phyloP scores from a whole-genome alignment of 2,329 filamentous ascomycete species.

The Stagonosporopsis vannaccii region DNA sequence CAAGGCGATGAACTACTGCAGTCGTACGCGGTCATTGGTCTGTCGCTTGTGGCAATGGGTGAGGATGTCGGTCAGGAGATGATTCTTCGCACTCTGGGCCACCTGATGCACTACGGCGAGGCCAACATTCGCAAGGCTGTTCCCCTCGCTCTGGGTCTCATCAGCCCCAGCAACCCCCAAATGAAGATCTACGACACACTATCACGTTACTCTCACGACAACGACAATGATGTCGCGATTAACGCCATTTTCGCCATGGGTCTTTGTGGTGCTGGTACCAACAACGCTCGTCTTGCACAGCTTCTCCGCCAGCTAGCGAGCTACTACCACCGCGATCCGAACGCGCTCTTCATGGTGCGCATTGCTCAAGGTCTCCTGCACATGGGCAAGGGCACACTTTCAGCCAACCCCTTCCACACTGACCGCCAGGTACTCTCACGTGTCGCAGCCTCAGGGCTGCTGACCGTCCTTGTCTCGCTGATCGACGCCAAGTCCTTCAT shows the following conservation, averaged over 20 bases:
- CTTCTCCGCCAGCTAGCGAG: conserved; percentile 92
- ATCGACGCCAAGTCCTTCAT: conserved; percentile 93
- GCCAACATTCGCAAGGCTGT: conserved; percentile 96
- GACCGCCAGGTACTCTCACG: conserved; percentile 94
- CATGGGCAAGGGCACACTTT: conserved; percentile 98
- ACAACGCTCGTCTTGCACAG: conserved; percentile 96
- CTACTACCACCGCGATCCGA: conserved; percentile 97
- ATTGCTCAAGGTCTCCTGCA: conserved; percentile 97
- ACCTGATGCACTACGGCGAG: conserved; percentile 99
- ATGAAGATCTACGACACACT: conserved; percentile 99
- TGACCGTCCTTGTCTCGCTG: conserved; percentile 89
- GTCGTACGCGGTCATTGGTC: conserved; percentile 92
- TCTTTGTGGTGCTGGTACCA: conserved; percentile 92
- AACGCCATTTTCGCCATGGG: conserved; percentile 99
- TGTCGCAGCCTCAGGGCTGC: conserved; percentile 86
- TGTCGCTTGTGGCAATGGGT: conserved; percentile 95
- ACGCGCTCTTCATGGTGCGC: conserved; percentile 97
- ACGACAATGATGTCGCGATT: conserved; percentile 96
- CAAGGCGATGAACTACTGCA: conserved; percentile 95
- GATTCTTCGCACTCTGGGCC: conserved; percentile 95
- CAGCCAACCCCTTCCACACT: conserved; percentile 98
- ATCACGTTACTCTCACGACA: conserved; percentile 97
- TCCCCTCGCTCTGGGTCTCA: conserved; percentile 92
- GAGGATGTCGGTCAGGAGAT: conserved; percentile 99
- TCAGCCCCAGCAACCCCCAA: conserved; percentile 97